Base-by-base conservation (phyloP, 768 basidiomycete species). In the Panus rudis region DNA sequence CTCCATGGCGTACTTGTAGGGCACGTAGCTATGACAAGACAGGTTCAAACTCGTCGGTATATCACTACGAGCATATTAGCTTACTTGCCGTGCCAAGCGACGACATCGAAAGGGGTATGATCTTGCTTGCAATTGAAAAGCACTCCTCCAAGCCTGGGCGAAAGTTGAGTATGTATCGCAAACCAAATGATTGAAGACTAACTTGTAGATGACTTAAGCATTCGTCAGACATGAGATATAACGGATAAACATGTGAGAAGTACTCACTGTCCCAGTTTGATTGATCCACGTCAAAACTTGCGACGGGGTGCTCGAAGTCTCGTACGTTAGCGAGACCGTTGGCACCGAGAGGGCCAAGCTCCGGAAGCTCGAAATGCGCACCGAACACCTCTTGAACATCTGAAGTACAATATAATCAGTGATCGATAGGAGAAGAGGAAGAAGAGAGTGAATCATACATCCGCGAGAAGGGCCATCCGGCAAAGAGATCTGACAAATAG, bases 91-190 rank as follows among this genome's bases (percentile, higher is more conserved):
- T 76, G 72, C 77, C 77, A 79, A 1, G 77, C 78, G 24, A 80
- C 78, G 37, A 80, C 78, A 52, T 81, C 79, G 52, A 80, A 81
- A 0, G 79, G 79, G 3, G 78, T 78, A 54, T 78, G 74, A 38
- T 73, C 67, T 49, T 79, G 76, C 30, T 62, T 56, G 47, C 74
- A 76, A 17, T 60, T 55, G 52, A 73, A 72, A 11, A 76, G 55
- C 53, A 72, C 62, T 12, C 77, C 76, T 42, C 66, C 62, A 20
- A 79, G 63, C 58, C 75, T 78, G 42, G 26, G 21, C 13, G 30
- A 10, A 30, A 12, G 4, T 6, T 10, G n/a, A n/a, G 25, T 17
- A 12, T n/a, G 28, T 30, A 10, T 30, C 28, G n/a, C n/a, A n/a
- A n/a, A n/a, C n/a, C n/a, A n/a, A n/a, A n/a, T n/a, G n/a, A n/a